Evolutionary conservation across 2,329 filamentous ascomycete species (phyloP), one percentile per base, ranked within the genome.

Genomic region (Hypoxylon sp.): DNA sequence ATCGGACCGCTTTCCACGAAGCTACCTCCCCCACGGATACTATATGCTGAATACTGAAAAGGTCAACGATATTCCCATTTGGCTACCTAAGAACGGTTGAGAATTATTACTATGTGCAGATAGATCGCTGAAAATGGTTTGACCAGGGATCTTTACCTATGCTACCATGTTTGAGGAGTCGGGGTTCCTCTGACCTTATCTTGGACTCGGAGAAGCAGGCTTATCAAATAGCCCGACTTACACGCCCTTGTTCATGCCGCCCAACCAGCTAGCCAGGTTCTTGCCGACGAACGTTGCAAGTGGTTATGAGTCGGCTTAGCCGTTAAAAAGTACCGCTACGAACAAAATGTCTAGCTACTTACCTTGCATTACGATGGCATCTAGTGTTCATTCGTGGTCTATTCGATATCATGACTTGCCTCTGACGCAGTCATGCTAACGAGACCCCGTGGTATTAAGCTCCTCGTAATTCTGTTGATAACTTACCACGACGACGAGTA

Each of bases 21-120:
- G 25, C 33, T 17, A 64, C 27, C 55, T 66, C 55, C 60, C 68
- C 65, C 64, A 61, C 68, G 58, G 58, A 42, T 50, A 11, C 33
- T 37, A 14, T 63, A 64, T 22, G 61, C 49, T 46, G 40, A 42
- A 42, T 40, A 27, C 27, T 50, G 30, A 49, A 59, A 57, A 14
- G 22, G 30, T 56, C 35, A 53, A 63, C 33, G 31, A 35, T 53
- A 17, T 58, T 44, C 37, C 57, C 42, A 14, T 62, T 57, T 61
- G 56, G 59, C 37, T 55, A 60, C 50, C 55, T 49, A 54, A 50
- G 30, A 40, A 49, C 46, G 46, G 61, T 27, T 37, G 42, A 48
- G 57, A 61, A 63, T 65, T 68, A 70, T 65, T 70, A 70, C 61
- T 70, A 67, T 57, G 55, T 65, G 46, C 55, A 60, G 54, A 49